These are phyloP conservation scores for Rhynchospora pubera DNA, from an alignment of 176 grass and related monocot genomes.

Conservation along the genomic window DNA sequence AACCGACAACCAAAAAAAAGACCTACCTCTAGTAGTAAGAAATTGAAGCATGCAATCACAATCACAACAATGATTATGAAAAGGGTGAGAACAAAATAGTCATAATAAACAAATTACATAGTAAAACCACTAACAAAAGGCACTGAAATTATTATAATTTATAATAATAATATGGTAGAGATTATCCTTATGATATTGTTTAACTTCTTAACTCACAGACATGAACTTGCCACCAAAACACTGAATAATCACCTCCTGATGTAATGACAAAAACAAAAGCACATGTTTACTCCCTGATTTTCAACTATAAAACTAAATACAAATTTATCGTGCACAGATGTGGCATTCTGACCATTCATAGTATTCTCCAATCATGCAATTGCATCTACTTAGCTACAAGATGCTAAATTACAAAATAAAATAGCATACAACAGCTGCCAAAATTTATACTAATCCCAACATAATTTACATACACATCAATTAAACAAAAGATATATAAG, in stretches of 20 bases:
- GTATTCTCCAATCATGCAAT: background rate
- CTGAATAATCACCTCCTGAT: background rate
- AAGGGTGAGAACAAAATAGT: too few species aligned
- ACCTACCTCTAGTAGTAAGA: background rate
- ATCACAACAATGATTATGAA: background rate
- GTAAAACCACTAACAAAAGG: conserved; percentile 1
- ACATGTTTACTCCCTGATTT: background rate
- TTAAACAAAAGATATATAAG: too few species aligned
- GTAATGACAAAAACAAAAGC: background rate
- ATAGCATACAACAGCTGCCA: too few species aligned
- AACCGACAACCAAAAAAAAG: background rate
- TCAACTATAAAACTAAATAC: background rate
- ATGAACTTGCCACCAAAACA: background rate
- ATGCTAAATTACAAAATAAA: background rate
- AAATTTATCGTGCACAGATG: background rate
- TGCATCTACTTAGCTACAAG: background rate
- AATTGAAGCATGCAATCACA: background rate
- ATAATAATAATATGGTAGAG: too few species aligned
- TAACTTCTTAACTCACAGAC: background rate
- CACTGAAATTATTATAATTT: background rate
- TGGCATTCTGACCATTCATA: background rate
- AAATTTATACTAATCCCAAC: too few species aligned
- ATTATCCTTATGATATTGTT: background rate
- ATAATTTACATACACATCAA: too few species aligned
- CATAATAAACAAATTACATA: background rate